Base-by-base conservation (phyloP, 2,329 filamentous ascomycete species). In the Chaetomiaceae sp. region DNA sequence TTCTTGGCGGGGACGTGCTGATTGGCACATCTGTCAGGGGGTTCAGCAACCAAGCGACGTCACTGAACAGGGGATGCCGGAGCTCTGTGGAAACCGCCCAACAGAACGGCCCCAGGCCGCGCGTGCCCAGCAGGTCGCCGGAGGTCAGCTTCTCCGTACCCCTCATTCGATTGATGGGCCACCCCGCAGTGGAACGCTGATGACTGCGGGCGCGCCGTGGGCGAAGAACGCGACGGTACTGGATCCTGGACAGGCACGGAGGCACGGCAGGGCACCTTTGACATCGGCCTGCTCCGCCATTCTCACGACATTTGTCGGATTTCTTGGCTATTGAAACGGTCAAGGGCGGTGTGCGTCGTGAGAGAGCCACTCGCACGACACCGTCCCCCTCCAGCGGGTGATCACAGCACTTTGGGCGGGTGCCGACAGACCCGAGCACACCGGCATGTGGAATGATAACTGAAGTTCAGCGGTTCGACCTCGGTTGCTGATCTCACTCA, bases 21-120 rank as follows among this genome's bases (percentile, higher is more conserved):
- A 50, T 52, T 49, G 53, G 51, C 32, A 32, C 36, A 18, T 43
- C 27, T 19, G 14, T n/a, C 34, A 14, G 42, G 27, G 45, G 32
- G 39, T 36, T 29, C 24, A 39, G 42, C 35, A 49, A 40, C 42
- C 40, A n/a, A n/a, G n/a, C n/a, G 54, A 56, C 54, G 54, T 56
- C 54, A 56, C 54, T 47, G 32, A 45, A 42, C 39, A 46, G 46
- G 48, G 41, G 42, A 33, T 42, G 41, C 44, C 34, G 50, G 47
- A 38, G 39, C 52, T n/a, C n/a, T n/a, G n/a, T n/a, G n/a, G n/a
- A n/a, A n/a, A n/a, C n/a, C n/a, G n/a, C n/a, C n/a, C n/a, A n/a
- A n/a, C n/a, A n/a, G n/a, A 53, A 54, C 52, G 30, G 50, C 41
- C 43, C 36, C 44, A 33, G 22, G 12, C 42, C 36, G 29, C 17